A percentile compares a stretch with the other conserved stretches of the same genome.
These are phyloP conservation scores for Tremellales sp. DNA, from an alignment of 1,284 basidiomycete genomes.

Conservation along the genomic window DNA sequence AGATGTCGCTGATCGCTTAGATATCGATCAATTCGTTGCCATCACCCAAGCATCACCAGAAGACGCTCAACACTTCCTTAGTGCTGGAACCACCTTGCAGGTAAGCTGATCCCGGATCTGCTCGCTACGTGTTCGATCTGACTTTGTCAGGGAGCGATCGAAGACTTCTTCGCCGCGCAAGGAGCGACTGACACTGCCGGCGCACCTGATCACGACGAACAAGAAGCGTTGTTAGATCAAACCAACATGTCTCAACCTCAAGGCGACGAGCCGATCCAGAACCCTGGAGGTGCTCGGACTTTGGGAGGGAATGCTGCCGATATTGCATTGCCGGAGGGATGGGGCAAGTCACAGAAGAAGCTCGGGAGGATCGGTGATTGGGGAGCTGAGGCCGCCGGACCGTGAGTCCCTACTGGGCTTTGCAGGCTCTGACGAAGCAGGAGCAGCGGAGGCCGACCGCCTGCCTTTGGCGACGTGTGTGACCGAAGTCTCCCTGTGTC, in stretches of 20 bases:
- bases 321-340: conserved; percentile 35
- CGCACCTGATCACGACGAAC: conserved; percentile 16
- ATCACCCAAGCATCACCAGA: conserved; percentile 41
- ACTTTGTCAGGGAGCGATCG: conserved; percentile 37
- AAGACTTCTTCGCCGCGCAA: conserved; percentile 44
- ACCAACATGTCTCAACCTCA: conserved; percentile 1
- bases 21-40: conserved; percentile 44
- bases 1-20: conserved; percentile 11
- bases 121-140: neutral
- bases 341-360: conserved; percentile 27
- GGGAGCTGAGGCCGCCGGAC: conserved; percentile 8
- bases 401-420: conserved; percentile 4
- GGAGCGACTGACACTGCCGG: conserved; percentile 11
- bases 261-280: conserved; percentile 4
- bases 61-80: conserved; percentile 41
- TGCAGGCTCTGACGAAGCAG: conserved; percentile 1
- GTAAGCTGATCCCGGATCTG: conserved; percentile 19
- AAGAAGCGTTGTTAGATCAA: conserved; percentile 19
- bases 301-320: conserved; percentile 29
- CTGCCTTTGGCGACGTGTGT: neutral
- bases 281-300: conserved; percentile 22
- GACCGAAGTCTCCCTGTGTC: no score
- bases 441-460: conserved; percentile 1
- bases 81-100: conserved; percentile 39
- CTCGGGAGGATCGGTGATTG: conserved; percentile 26